Evolutionary conservation across 805 yeast genomes (phyloP).

Genomic region (Monosporozyma yasuniensis): DNA sequence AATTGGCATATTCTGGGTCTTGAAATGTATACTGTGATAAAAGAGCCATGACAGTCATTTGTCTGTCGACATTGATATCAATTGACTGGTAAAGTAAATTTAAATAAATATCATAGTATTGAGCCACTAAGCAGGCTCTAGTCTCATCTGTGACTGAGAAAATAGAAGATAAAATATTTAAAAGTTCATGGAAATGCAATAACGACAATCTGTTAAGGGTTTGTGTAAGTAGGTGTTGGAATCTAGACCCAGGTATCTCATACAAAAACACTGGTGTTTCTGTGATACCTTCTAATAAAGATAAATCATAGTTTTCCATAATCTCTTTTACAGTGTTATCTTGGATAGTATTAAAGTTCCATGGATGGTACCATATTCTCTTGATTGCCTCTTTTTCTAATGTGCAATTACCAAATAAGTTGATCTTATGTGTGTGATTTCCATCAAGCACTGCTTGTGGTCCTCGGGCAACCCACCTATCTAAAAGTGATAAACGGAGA

Average conservation of each 20-base stretch:
- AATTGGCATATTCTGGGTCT: conserved; percentile 23
- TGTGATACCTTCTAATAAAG: conserved; percentile 12
- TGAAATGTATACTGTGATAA: conserved; percentile 27
- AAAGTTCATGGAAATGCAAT: conserved; percentile 12
- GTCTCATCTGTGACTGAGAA: conserved; percentile 36
- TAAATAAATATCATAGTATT: conserved; percentile 79
- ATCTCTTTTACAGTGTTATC: conserved; percentile 11
- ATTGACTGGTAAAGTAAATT: conserved; percentile 28
- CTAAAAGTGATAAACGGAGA: conserved; percentile 18
- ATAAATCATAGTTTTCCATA: conserved; percentile 18
- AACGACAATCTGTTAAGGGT: conserved; percentile 15
- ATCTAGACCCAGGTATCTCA: conserved; percentile 34
- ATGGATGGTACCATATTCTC: conserved; percentile 20
- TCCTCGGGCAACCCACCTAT: conserved; percentile 17
- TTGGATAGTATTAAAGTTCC: conserved; percentile 15
- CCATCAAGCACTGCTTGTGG: neutral
- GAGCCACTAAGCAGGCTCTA: conserved; percentile 44
- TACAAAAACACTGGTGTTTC: conserved; percentile 12
- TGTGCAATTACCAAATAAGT: conserved; percentile 22
- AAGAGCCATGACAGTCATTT: conserved; percentile 20
- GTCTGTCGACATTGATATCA: conserved; percentile 20
- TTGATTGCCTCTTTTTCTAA: conserved; percentile 7
- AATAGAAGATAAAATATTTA: conserved; percentile 16
- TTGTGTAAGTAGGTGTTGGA: conserved; percentile 32
- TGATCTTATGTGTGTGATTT: conserved; percentile 10